Conservation (phyloP, 371 early-diverging fungal genomes). For the Syncephalis plumigaleata region DNA sequence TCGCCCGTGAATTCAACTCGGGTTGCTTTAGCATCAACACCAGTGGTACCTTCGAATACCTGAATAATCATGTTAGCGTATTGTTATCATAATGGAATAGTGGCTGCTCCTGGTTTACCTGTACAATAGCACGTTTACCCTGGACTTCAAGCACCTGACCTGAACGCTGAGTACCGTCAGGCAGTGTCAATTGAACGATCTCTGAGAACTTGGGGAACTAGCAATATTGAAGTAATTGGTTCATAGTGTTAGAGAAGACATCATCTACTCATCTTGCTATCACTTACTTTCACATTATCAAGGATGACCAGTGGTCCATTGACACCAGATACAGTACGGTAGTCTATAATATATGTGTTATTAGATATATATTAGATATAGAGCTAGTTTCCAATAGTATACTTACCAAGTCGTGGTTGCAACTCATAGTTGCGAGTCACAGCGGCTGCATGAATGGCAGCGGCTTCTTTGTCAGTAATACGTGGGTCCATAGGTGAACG, state of each 20-base stretch:
- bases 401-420: slow-evolving; percentile 79
- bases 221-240: slow-evolving; percentile 1
- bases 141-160: slow-evolving; percentile 99
- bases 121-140: slow-evolving; percentile 97
- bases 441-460: slow-evolving; percentile 55
- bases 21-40: slow-evolving; percentile 96
- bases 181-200: slow-evolving; percentile 96
- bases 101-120: slow-evolving; percentile 27
- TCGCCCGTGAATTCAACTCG: slow-evolving; percentile 97
- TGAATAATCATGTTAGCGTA: slow-evolving; percentile 12
- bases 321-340: slow-evolving; percentile 97
- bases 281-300: slow-evolving; percentile 88
- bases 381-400: slow-evolving; percentile 3
- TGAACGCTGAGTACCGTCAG: slow-evolving; percentile 90
- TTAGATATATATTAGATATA: background rate
- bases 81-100: background rate
- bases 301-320: slow-evolving; percentile 99
- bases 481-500: slow-evolving; percentile 7
- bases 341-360: slow-evolving; percentile 42
- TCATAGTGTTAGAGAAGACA: slow-evolving; percentile 3
- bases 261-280: background rate
- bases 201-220: slow-evolving; percentile 96
- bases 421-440: slow-evolving; percentile 75
- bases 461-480: slow-evolving; percentile 35
- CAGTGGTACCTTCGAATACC: slow-evolving; percentile 99